phyloP scores from a whole-genome alignment of 2,329 filamentous ascomycete species.

The Sordariomycetes sp. region DNA sequence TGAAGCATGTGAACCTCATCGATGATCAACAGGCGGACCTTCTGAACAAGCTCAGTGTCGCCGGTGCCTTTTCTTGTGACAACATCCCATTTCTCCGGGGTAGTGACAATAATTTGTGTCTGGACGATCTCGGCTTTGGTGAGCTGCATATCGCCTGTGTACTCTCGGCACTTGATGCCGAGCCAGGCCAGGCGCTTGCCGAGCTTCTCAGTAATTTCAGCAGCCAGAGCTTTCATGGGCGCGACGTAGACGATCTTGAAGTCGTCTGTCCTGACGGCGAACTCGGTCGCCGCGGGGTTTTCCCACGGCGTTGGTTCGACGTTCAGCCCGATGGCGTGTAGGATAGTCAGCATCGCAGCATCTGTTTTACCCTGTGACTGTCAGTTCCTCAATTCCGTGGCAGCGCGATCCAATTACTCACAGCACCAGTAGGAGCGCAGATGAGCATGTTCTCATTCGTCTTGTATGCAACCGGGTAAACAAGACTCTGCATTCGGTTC shows the following conservation, averaged over 20 bases:
- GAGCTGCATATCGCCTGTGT: slow-evolving; percentile 97
- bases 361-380: slow-evolving; percentile 75
- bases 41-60: slow-evolving; percentile 94
- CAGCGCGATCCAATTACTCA: too few species aligned
- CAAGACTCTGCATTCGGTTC: slow-evolving; percentile 96
- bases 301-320: slow-evolving; percentile 72
- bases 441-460: slow-evolving; percentile 98
- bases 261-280: slow-evolving; percentile 72
- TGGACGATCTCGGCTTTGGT: slow-evolving; percentile 93
- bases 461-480: slow-evolving; percentile 90
- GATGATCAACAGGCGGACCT: slow-evolving; percentile 91
- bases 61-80: slow-evolving; percentile 95
- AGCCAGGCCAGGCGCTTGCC: slow-evolving; percentile 90
- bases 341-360: slow-evolving; percentile 90
- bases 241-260: slow-evolving; percentile 99
- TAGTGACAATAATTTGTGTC: slow-evolving; percentile 97
- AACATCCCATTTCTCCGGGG: slow-evolving; percentile 98
- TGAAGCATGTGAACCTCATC: slow-evolving; percentile 99
- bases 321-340: slow-evolving; percentile 85
- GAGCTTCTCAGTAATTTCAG: slow-evolving; percentile 91
- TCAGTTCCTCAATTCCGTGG: background rate
- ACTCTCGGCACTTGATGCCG: slow-evolving; percentile 81
- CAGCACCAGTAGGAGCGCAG: slow-evolving; percentile 90
- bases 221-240: slow-evolving; percentile 96
- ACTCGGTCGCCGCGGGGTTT: slow-evolving; percentile 63